Evolutionary conservation across 331 rosid species (phyloP).

Genomic region (Quercus lobata): DNA sequence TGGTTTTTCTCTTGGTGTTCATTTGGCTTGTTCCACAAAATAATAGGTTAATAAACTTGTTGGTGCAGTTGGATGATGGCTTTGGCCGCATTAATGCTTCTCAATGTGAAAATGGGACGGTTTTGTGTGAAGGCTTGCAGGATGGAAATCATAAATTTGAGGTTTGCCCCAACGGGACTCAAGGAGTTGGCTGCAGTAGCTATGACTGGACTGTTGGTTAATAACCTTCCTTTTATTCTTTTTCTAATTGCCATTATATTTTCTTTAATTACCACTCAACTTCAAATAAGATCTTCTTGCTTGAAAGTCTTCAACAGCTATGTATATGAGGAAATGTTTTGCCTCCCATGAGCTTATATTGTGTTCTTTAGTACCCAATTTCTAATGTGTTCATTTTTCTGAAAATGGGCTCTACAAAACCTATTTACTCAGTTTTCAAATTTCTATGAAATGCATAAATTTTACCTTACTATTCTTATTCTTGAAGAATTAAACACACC

Average conservation of each 20-base stretch:
- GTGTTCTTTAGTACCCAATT: neutral
- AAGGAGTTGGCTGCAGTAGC: too few relatives aligned
- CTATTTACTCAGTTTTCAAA: neutral
- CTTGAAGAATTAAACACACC: neutral
- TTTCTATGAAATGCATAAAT: neutral
- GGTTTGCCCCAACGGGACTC: too few relatives aligned
- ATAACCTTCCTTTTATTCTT: too few relatives aligned
- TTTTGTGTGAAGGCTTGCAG: too few relatives aligned
- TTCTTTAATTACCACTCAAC: neutral
- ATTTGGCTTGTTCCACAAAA: neutral
- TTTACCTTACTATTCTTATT: neutral
- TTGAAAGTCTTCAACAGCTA: neutral
- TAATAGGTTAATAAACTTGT: neutral
- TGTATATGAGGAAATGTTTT: neutral
- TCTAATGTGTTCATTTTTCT: too few relatives aligned
- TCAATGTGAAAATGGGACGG: too few relatives aligned
- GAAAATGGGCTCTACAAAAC: neutral
- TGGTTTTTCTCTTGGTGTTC: neutral
- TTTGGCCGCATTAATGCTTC: neutral
- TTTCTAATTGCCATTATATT: neutral
- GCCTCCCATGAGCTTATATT: neutral
- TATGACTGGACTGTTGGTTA: too few relatives aligned
- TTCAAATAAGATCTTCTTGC: neutral
- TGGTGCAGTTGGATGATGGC: slow-evolving; percentile 68
- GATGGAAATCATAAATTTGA: too few relatives aligned